Percentiles rank a stretch among this genome's conserved stretches.
phyloP scores from a whole-genome alignment of 306 rosid species.

The Gleditsia sinensis region DNA sequence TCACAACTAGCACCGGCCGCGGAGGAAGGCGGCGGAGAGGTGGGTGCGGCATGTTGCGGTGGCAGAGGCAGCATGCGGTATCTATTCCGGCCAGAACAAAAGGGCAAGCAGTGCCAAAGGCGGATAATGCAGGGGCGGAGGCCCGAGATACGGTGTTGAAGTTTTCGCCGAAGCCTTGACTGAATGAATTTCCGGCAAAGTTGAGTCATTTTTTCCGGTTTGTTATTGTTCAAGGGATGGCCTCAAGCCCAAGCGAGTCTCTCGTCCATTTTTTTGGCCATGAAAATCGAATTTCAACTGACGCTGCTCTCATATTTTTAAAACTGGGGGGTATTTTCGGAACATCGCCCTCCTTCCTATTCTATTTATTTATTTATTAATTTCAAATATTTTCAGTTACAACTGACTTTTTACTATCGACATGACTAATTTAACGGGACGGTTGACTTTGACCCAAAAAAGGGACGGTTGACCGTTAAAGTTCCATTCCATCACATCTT shows the following conservation, averaged over 20 bases:
- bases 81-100: constrained; percentile 52
- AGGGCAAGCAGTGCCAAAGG: constrained; percentile 46
- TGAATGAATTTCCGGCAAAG: constrained; percentile 26
- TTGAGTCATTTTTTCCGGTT: constrained; percentile 34
- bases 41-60: constrained; percentile 26
- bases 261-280: constrained; percentile 8
- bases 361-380: not conserved
- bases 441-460: constrained; percentile 33
- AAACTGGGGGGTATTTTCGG: constrained; percentile 36
- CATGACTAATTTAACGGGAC: constrained; percentile 44
- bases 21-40: constrained; percentile 3
- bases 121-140: constrained; percentile 70
- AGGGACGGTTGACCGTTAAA: constrained; percentile 33
- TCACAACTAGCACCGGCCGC: not conserved
- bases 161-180: constrained; percentile 38
- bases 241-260: not conserved
- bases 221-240: not conserved
- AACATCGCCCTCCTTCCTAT: not conserved
- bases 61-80: constrained; percentile 53
- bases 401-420: constrained; percentile 42
- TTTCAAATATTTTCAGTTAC: constrained; percentile 36
- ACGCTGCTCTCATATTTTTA: not conserved
- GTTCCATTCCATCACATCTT: not conserved
- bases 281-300: not conserved
- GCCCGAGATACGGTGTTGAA: constrained; percentile 48